Evolutionary conservation across 2,329 filamentous ascomycete genomes (phyloP).

Genomic region (Sordariomycetes sp.): DNA sequence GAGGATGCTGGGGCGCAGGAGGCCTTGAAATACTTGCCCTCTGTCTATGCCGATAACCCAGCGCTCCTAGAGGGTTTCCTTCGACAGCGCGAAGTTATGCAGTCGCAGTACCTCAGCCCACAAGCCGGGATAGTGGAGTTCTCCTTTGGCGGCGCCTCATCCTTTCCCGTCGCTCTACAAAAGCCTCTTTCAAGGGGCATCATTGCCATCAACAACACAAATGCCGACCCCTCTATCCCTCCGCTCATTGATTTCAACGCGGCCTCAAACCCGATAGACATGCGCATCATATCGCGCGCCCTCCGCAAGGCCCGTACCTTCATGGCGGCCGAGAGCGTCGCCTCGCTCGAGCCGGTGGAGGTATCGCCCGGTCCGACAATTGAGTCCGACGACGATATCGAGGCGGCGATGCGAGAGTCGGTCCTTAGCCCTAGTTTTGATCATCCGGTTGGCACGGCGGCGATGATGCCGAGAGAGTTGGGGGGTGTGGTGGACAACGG

Average conservation of each 20-base stretch:
- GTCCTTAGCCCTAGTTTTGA: constrained; percentile 11
- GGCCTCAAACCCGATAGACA: constrained; percentile 11
- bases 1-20: constrained; percentile 16
- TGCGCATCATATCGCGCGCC: constrained; percentile 6
- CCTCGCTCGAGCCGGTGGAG: constrained; percentile 13
- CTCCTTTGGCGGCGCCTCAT: constrained; percentile 18
- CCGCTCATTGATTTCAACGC: constrained; percentile 13
- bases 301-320: constrained; percentile 9
- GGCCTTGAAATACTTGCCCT: constrained; percentile 20
- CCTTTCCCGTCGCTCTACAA: constrained; percentile 13
- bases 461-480: constrained; percentile 16
- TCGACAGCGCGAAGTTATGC: constrained; percentile 20
- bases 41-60: constrained; percentile 14
- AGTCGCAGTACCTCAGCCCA: constrained; percentile 16
- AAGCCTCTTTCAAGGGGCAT: constrained; percentile 14
- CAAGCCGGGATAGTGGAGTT: constrained; percentile 17
- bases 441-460: constrained; percentile 2
- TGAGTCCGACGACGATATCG: constrained; percentile 11
- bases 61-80: constrained; percentile 25
- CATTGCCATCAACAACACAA: constrained; percentile 11
- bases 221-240: constrained; percentile 14
- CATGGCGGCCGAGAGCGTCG: constrained; percentile 15
- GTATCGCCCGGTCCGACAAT: constrained; percentile 12
- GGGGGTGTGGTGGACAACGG: constrained; percentile 21
- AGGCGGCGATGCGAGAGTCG: constrained; percentile 3